Base-by-base conservation (phyloP, 371 early-diverging fungal genomes). In the Mycotypha africana region DNA sequence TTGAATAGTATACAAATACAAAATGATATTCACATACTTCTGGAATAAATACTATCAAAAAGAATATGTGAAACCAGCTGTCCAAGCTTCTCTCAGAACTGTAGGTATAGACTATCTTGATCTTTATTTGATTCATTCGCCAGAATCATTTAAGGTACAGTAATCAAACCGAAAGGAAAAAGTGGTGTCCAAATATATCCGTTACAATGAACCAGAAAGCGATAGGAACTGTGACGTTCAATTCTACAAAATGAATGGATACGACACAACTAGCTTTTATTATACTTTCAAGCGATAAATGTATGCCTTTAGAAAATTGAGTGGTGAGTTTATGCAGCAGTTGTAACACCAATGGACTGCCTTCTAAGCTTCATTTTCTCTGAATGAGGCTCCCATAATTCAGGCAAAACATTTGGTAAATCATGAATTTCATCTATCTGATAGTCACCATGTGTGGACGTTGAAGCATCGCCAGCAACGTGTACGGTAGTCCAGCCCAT, bases 121-220 rank as follows among this genome's bases (percentile, higher is more conserved):
- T 58, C 60, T 95, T 40, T 93, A 93, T 58, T 70, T 97, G 49
- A 83, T 97, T 44, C 92, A 92, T 56, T 91, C 84, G 84, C 66
- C 65, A 2, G 63, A 65, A 2, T 52, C 56, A 3, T 64, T 67
- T 35, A 31, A 30, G 19, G 67, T 62, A 62, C n/a, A n/a, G n/a
- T n/a, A n/a, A n/a, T n/a, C n/a, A n/a, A n/a, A n/a, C n/a, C n/a
- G n/a, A n/a, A n/a, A n/a, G n/a, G n/a, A n/a, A n/a, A n/a, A n/a
- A n/a, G n/a, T n/a, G n/a, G n/a, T n/a, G n/a, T n/a, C n/a, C n/a
- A n/a, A n/a, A n/a, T n/a, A n/a, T n/a, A n/a, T n/a, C n/a, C n/a
- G n/a, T n/a, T n/a, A n/a, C n/a, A n/a, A n/a, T n/a, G n/a, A n/a
- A n/a, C n/a, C n/a, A n/a, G n/a, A n/a, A n/a, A n/a, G n/a, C n/a